Conservation (phyloP, 371 early-diverging fungal genomes). For the Mortierella sp. region DNA sequence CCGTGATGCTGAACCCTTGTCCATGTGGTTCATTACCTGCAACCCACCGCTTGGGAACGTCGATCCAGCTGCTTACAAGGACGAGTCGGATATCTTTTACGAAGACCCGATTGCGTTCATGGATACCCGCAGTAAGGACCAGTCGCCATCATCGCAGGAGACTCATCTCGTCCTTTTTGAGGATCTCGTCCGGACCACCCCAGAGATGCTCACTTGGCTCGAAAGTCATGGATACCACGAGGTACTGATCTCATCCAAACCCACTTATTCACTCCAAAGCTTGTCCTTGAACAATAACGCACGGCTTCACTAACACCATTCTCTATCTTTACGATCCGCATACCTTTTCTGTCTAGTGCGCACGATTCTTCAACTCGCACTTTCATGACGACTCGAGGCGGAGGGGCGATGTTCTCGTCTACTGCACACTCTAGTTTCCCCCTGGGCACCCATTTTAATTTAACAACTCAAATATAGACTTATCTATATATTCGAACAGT, state of each 20-base stretch:
- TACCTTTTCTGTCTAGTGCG: conserved; percentile 62
- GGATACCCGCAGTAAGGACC: conserved; percentile 4
- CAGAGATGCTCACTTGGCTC: conserved; percentile 42
- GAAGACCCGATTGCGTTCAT: conserved; percentile 74
- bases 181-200: conserved; percentile 58
- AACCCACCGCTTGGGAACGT: conserved; percentile 83
- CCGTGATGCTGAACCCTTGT: conserved; percentile 48
- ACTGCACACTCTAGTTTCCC: conserved; percentile 44
- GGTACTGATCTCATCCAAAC: conserved; percentile 54
- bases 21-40: conserved; percentile 91
- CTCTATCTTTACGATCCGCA: background rate
- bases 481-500: background rate
- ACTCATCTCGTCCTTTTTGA: conserved; percentile 82
- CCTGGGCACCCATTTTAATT: no score
- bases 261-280: background rate
- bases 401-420: conserved; percentile 86
- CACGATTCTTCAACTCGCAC: conserved; percentile 91
- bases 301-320: background rate
- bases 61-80: conserved; percentile 63
- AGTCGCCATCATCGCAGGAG: conserved; percentile 16
- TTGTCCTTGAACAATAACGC: no score
- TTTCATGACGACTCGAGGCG: conserved; percentile 86
- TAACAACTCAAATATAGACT: background rate
- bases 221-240: conserved; percentile 62
- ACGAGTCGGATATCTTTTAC: conserved; percentile 90